These are phyloP conservation scores for Pseudocercospora eumusae DNA, from an alignment of 2,329 filamentous ascomycete genomes.

Conservation along the genomic window DNA sequence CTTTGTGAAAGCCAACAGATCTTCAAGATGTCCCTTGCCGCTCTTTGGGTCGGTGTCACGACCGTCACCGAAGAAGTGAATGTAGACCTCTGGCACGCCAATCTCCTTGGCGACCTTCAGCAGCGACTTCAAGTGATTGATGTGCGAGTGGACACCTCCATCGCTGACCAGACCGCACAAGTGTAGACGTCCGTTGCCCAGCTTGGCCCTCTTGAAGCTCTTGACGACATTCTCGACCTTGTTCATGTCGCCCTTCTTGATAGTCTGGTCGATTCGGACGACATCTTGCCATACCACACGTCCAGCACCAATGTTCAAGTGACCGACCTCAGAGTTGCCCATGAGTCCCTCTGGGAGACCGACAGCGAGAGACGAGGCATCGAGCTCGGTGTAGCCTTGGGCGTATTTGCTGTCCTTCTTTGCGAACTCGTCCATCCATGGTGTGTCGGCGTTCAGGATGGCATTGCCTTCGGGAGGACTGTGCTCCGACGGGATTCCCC, in stretches of 20 bases:
- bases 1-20: conserved; percentile 76
- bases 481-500: conserved; percentile 80
- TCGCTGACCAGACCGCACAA: conserved; percentile 90
- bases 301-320: conserved; percentile 97
- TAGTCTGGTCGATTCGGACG: conserved; percentile 89
- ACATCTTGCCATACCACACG: conserved; percentile 93
- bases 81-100: conserved; percentile 85
- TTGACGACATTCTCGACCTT: conserved; percentile 75
- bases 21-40: conserved; percentile 80
- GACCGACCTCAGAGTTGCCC: conserved; percentile 98
- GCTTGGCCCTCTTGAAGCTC: conserved; percentile 76
- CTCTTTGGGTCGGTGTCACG: conserved; percentile 98
- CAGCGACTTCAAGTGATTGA: conserved; percentile 85
- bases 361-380: conserved; percentile 93
- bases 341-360: conserved; percentile 95
- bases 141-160: conserved; percentile 94
- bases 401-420: conserved; percentile 66
- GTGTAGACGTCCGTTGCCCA: conserved; percentile 88
- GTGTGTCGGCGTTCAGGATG: conserved; percentile 89
- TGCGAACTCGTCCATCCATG: conserved; percentile 86
- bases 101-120: conserved; percentile 88
- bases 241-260: conserved; percentile 80
- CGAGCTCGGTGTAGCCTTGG: conserved; percentile 86
- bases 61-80: conserved; percentile 98
- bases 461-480: conserved; percentile 82